Evolutionary conservation across 1,284 basidiomycete species (phyloP), one percentile per base, ranked within the genome.

Genomic region (Cystobasidium pallidum): DNA sequence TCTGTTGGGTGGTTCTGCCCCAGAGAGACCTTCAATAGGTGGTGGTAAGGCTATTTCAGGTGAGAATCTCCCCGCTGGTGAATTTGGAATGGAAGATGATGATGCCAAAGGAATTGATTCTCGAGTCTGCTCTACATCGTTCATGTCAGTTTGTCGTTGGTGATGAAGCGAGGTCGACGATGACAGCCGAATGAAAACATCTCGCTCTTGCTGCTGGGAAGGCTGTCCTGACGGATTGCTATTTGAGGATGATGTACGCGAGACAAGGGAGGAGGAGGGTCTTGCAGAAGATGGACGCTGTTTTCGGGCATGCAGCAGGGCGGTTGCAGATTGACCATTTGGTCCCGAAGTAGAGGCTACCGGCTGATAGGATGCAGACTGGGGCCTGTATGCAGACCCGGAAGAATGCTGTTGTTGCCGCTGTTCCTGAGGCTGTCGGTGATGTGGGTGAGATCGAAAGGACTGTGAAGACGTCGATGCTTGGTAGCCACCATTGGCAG

Each of bases 71-170:
- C 30, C 45, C n/a, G 32, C 51, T 15, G 68, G 68, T 41, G 68
- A 71, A 34, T 71, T 71, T 13, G 68, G 68, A n/a, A 63, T 45
- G 2, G 68, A 71, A 2, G 68, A 71, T 26, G 68, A 71, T 10
- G 62, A 64, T n/a, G 62, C 62, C 24, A 64, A 24, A 32, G 62
- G 45, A 24, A 64, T 51, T 34, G 62, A 64, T 26, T 47, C 62
- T 64, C 51, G 49, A 13, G 68, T 32, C 32, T 15, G 21, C 62
- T 41, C 51, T 36, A 34, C 32, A 30, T 43, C 64, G n/a, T 49
- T 39, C 17, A 32, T 36, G n/a, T 43, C 45, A 17, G 19, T 32
- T 32, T 19, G 11, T 21, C 43, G 43, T n/a, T 24, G 28, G n/a
- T 57, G 30, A n/a, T 2, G 8, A 3, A 19, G 7, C 11, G 54